Evolutionary conservation across 2,329 filamentous ascomycete genomes (phyloP).

Genomic region (Fusarium solani-melongenae): DNA sequence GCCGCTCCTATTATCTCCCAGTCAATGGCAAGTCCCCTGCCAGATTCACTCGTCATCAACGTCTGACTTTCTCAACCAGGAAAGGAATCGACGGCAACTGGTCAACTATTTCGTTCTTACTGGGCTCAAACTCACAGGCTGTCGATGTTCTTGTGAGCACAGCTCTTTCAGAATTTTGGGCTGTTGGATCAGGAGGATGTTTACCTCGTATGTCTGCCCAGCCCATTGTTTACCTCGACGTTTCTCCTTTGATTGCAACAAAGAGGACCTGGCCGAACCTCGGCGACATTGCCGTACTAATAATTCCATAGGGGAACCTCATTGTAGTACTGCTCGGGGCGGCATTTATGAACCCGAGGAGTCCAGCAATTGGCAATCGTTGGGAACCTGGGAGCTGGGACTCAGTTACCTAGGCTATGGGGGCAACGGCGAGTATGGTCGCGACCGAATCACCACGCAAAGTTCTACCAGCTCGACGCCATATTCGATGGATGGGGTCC

Average conservation of each 20-base stretch:
- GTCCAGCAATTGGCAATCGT: constrained; percentile 68
- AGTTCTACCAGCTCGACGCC: constrained; percentile 52
- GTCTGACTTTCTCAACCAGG: constrained; percentile 51
- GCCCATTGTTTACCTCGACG: not conserved
- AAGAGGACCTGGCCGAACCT: not conserved
- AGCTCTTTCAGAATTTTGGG: constrained; percentile 77
- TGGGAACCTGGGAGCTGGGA: constrained; percentile 71
- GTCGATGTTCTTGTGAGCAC: constrained; percentile 68
- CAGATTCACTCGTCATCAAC: not conserved
- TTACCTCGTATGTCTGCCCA: constrained; percentile 54
- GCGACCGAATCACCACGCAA: constrained; percentile 59
- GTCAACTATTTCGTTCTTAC: constrained; percentile 72
- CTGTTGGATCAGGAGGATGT: constrained; percentile 70
- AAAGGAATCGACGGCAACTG: constrained; percentile 76
- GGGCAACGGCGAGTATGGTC: constrained; percentile 74
- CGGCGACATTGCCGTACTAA: constrained; percentile 22
- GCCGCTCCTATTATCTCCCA: constrained; percentile 35
- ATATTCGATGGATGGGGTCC: constrained; percentile 56
- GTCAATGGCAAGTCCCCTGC: constrained; percentile 32
- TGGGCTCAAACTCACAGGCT: constrained; percentile 54
- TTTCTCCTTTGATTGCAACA: not conserved
- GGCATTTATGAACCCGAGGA: constrained; percentile 63
- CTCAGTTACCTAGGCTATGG: constrained; percentile 67
- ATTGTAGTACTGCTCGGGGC: constrained; percentile 69
- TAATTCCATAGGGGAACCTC: constrained; percentile 53